Conservation (phyloP, 805 yeast species). For the Helenozyma baotianmanensis region DNA sequence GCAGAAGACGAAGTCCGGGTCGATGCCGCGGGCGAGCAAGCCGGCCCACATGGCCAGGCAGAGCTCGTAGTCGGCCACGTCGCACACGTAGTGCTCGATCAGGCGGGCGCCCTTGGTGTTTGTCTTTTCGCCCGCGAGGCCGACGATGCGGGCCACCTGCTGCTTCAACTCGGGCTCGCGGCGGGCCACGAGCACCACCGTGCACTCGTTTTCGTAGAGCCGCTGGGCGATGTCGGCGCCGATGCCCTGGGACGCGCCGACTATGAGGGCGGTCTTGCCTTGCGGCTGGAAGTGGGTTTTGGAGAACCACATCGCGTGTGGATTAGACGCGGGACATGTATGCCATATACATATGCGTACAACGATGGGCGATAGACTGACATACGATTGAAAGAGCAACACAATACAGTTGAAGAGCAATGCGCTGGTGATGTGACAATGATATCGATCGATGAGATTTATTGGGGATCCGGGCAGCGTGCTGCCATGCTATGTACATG, state of each 20-base stretch:
- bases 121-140: conserved; percentile 13
- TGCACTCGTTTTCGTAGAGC: conserved; percentile 50
- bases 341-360: too few species aligned
- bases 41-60: conserved; percentile 44
- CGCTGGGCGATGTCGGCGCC: conserved; percentile 74
- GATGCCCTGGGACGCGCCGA: conserved; percentile 94
- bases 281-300: conserved; percentile 28
- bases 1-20: conserved; percentile 73
- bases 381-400: too few species aligned
- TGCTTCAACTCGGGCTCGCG: conserved; percentile 53
- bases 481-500: conserved; percentile 14
- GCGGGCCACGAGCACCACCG: conserved; percentile 74
- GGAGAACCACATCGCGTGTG: conserved; percentile 21
- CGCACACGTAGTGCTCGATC: conserved; percentile 50
- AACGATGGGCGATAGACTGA: too few species aligned
- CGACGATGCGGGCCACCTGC: conserved; percentile 44
- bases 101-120: not conserved
- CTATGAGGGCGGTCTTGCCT: conserved; percentile 60
- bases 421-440: too few species aligned
- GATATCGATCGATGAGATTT: too few species aligned
- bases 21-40: conserved; percentile 20
- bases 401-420: too few species aligned
- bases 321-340: too few species aligned
- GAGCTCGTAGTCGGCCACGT: conserved; percentile 52
- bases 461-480: too few species aligned